Evolutionary conservation across 176 grass and related monocot genomes (phyloP).

Genomic region (Oryza longistaminata): DNA sequence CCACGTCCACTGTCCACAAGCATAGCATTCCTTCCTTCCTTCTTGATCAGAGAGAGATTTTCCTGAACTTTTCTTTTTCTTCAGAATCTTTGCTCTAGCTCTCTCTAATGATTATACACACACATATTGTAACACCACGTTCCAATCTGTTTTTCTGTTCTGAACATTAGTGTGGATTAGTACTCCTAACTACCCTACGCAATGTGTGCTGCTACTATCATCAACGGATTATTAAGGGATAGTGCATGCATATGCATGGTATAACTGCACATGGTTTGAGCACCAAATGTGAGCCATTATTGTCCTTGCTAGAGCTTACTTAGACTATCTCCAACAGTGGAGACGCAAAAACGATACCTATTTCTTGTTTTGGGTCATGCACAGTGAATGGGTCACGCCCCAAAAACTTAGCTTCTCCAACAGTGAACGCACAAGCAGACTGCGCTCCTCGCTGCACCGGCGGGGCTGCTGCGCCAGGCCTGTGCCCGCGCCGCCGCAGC

Average conservation of each 20-base stretch:
- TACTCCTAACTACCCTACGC: constrained; percentile 4
- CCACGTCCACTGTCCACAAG: constrained; percentile 6
- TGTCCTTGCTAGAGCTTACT: constrained; percentile 25
- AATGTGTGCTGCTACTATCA: background rate
- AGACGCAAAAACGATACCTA: too few species aligned
- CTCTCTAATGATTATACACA: constrained; percentile 22
- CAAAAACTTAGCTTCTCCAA: too few species aligned
- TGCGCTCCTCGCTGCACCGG: too few species aligned
- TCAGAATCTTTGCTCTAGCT: background rate
- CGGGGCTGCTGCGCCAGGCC: too few species aligned
- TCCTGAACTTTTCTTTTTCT: background rate
- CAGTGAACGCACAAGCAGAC: too few species aligned
- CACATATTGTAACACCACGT: background rate
- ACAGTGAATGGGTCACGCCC: too few species aligned
- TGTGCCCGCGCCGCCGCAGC: too few species aligned
- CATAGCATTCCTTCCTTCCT: background rate
- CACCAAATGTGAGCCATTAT: constrained; percentile 19
- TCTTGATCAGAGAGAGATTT: background rate
- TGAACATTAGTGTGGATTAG: background rate
- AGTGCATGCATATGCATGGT: background rate
- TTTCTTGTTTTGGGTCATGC: too few species aligned
- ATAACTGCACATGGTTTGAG: constrained; percentile 36
- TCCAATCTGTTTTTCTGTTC: background rate
- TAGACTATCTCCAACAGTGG: too few species aligned
- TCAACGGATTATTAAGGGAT: constrained; percentile 28